A percentile compares a stretch with the other conserved stretches of the same genome.
phyloP scores from a whole-genome alignment of 306 rosid species.

The Quercus wislizeni region DNA sequence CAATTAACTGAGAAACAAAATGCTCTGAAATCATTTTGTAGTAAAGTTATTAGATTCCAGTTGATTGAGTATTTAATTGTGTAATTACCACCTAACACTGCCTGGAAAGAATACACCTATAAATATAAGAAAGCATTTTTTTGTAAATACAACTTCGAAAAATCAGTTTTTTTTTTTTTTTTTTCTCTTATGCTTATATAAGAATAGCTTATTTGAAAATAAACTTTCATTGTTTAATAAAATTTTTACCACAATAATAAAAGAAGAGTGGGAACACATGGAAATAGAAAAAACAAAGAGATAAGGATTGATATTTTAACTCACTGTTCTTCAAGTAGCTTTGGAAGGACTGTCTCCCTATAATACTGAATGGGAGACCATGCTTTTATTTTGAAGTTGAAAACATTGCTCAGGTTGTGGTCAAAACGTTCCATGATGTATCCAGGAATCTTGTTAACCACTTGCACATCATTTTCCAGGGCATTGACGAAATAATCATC shows the following conservation, averaged over 20 bases:
- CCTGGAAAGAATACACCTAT: background rate
- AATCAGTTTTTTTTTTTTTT: background rate
- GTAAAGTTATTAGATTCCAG: background rate
- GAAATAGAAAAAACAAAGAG: background rate
- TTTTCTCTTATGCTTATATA: background rate
- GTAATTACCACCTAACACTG: background rate
- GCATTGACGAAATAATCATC: constrained; percentile 68
- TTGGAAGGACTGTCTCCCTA: constrained; percentile 79
- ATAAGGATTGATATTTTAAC: constrained; percentile 24
- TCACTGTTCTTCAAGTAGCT: constrained; percentile 93
- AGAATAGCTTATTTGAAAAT: background rate
- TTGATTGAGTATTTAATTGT: background rate
- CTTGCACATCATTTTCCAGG: constrained; percentile 77
- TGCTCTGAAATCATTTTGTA: background rate
- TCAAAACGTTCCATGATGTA: constrained; percentile 96
- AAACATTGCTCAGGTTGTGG: constrained; percentile 82
- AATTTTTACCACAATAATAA: background rate
- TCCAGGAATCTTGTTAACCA: constrained; percentile 79
- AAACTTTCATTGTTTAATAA: constrained; percentile 6
- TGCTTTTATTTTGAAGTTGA: constrained; percentile 96
- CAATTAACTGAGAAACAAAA: background rate
- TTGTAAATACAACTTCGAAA: background rate
- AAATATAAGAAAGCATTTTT: background rate
- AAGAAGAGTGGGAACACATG: background rate
- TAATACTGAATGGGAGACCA: constrained; percentile 85